Percentiles rank a stretch among this genome's conserved stretches.
Conservation (phyloP, 257 asterid genomes). For the Solanum peruvianum region DNA sequence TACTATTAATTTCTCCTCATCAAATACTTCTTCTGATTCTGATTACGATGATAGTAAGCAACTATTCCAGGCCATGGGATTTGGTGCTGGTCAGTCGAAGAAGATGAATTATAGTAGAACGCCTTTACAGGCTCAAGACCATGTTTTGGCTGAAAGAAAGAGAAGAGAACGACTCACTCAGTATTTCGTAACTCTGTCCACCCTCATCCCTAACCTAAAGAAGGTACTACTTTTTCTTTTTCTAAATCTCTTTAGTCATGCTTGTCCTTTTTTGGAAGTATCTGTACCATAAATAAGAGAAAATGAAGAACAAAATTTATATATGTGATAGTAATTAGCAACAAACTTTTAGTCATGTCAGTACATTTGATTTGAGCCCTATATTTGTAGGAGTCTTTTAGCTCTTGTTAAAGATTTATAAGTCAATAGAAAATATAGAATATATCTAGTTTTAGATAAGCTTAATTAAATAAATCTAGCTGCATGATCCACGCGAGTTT, state of each 20-base stretch:
- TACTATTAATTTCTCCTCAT: background rate
- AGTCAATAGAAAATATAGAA: background rate
- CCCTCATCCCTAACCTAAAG: conserved; percentile 17
- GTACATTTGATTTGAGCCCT: background rate
- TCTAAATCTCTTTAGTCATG: background rate
- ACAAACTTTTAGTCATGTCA: background rate
- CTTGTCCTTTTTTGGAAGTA: background rate
- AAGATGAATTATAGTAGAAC: background rate
- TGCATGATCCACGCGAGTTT: background rate
- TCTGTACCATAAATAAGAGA: background rate
- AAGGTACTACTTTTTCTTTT: background rate
- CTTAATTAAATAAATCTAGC: background rate
- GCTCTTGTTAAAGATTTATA: background rate
- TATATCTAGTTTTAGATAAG: background rate
- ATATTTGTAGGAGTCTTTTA: background rate
- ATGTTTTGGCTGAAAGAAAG: conserved; percentile 16
- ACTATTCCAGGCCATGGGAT: background rate
- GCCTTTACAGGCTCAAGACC: conserved; percentile 9
- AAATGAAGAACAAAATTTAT: too few species aligned
- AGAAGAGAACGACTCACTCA: conserved; percentile 13
- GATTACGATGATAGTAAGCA: background rate
- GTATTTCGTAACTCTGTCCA: conserved; percentile 4
- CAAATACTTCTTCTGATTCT: background rate
- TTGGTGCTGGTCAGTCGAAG: background rate
- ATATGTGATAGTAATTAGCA: background rate